These are phyloP conservation scores for Ophiobolus disseminans DNA, from an alignment of 2,329 filamentous ascomycete species.

Conservation along the genomic window DNA sequence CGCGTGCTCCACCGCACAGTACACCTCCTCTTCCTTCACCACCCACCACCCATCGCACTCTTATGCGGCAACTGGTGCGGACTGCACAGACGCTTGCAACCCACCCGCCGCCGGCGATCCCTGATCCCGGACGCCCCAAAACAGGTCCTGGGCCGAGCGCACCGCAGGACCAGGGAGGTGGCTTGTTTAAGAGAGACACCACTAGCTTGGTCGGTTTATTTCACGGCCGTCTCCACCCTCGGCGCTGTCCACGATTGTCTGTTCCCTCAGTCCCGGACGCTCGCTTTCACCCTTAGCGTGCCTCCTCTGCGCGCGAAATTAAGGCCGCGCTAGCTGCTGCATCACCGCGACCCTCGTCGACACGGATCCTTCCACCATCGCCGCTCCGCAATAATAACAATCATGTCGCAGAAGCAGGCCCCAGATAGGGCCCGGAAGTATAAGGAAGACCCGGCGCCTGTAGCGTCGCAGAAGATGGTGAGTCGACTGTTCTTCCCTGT, in stretches of 20 bases:
- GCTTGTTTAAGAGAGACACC: conserved; percentile 41
- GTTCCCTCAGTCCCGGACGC: conserved; percentile 10
- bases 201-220: conserved; percentile 51
- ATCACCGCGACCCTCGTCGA: conserved; percentile 37
- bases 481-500: conserved; percentile 50
- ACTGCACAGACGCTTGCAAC: conserved; percentile 11
- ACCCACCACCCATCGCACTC: not conserved
- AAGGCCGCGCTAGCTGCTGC: conserved; percentile 49
- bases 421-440: conserved; percentile 52
- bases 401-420: conserved; percentile 50
- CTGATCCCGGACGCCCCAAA: conserved; percentile 38
- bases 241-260: conserved; percentile 28
- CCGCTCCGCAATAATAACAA: conserved; percentile 49
- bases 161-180: conserved; percentile 39
- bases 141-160: conserved; percentile 37
- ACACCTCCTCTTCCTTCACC: not conserved
- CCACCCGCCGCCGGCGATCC: conserved; percentile 27
- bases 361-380: conserved; percentile 42
- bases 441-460: conserved; percentile 55
- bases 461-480: conserved; percentile 52
- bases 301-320: conserved; percentile 42
- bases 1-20: conserved; percentile 30
- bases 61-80: not conserved
- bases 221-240: conserved; percentile 43
- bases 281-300: conserved; percentile 15